Base-by-base conservation (phyloP, 2,329 filamentous ascomycete genomes). In the Penicillium brasilianum region DNA sequence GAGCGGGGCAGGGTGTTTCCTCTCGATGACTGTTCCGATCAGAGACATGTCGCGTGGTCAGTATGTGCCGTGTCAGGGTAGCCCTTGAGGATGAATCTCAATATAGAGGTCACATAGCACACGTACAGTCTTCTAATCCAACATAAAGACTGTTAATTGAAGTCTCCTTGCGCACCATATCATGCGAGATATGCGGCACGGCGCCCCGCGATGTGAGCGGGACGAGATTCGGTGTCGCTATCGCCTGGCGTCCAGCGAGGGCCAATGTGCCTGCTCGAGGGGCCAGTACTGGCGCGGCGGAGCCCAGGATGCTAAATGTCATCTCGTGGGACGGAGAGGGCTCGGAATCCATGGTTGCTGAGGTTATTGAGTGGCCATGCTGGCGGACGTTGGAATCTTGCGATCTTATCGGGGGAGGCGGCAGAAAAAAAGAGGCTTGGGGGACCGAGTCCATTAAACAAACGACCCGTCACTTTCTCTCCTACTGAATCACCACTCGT, bases 121-220 rank as follows among this genome's bases (percentile, higher is more conserved):
- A 77, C 90, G 78, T 83, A 97, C 95, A 98, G 77, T 99, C 95
- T 82, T 99, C 95, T 30, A 98, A 80, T 0, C 90, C 91, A 71
- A 95, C 82, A 74, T 96, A 96, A 3, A 91, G 83, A 28, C 90
- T 90, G 30, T 82, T 81, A 61, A 96, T 82, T 5, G 84, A 75
- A 0, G 88, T 88, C 70, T 90, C 82, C 58, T 87, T 88, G 43
- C 79, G 76, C 66, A 95, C 82, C 63, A 90, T 90, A 80, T 99
- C 95, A 41, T 93, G 93, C 3, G 93, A 91, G 66, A 99, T 79
- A 79, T 99, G 95, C 55, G 95, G 93, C 37, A 98, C 82, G 1
- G 86, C 87, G 22, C 95, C 95, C 71, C 95, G 86, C 36, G 95
- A 97, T 3, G 91, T 90, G 66, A 90, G 83, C 54, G 87, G 89